Evolutionary conservation across 176 grass and related monocot species (phyloP), one percentile per base, ranked within the genome.

Genomic region (Tillandsia leiboldiana): DNA sequence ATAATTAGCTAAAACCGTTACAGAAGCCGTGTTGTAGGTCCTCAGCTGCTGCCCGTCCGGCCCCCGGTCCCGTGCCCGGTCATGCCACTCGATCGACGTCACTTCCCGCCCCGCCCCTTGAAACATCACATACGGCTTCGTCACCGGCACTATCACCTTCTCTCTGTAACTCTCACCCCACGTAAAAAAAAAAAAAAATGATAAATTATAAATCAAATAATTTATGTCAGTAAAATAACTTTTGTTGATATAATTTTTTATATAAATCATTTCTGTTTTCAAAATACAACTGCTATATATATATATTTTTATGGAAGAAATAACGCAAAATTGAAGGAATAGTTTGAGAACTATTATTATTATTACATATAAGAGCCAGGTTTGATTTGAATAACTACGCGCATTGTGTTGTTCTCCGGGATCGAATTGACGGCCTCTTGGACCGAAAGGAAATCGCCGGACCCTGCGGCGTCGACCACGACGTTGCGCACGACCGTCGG

Each of bases 61-160:
- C 50, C 94, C 89, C 48, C 54, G 89, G 77, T 92, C 94, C 49
- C 89, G 81, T 4, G 94, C 89, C 59, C 89, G 53, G 83, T 97
- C 94, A 74, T 97, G 94, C 94, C 94, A 97, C 71, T 97, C 77
- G 78, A 97, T 81, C 78, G 81, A 86, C 77, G 89, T 97, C 81
- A 69, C 65, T 53, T 92, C 82, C 61, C 82, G 82, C 26, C 94
- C 86, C 11, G 81, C 84, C 9, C 94, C 94, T 71, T 92, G 74
- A 84, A 97, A 85, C 62, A 86, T 92, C 47, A 97, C 73, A 77
- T 92, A 97, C 52, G 94, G 94, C 80, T 97, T 97, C 73, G 84
- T 77, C 51, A 74, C 86, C 14, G 94, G 84, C 69, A 92, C 89
- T 33, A 85, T 18, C 79, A 97, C 94, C 79, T 97, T 97, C 84